A percentile compares a stretch with the other conserved stretches of the same genome.
Conservation (phyloP, 495 filamentous ascomycete species). For the Jackrogersella minutella region DNA sequence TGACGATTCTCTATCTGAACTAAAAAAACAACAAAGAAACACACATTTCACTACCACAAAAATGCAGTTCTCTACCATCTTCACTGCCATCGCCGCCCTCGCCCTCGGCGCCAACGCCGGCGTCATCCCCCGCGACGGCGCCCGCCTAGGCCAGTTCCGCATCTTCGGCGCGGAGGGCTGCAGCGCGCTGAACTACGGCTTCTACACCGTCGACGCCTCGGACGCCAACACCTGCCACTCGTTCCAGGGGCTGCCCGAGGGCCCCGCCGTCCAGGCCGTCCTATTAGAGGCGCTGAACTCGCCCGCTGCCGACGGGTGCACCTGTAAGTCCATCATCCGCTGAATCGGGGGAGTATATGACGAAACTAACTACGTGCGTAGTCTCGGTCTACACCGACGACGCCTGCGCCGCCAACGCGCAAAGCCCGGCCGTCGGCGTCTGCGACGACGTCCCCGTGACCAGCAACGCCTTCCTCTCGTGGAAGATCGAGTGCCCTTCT, state of each 20-base stretch:
- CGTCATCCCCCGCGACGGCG: conserved; percentile 28
- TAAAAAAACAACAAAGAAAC: conserved; percentile 7
- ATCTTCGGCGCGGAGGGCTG: conserved; percentile 38
- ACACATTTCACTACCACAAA: conserved; percentile 31
- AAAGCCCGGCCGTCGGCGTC: neutral
- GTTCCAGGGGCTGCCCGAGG: conserved; percentile 2
- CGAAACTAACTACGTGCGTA: neutral
- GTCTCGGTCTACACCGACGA: conserved; percentile 38
- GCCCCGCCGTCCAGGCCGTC: conserved; percentile 22
- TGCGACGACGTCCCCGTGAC: conserved; percentile 13
- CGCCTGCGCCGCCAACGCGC: conserved; percentile 16
- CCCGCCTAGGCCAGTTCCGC: conserved; percentile 43
- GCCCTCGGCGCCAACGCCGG: conserved; percentile 34
- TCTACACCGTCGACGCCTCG: conserved; percentile 40
- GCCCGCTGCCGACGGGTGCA: conserved; percentile 32
- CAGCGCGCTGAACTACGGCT: conserved; percentile 39
- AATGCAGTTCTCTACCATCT: conserved; percentile 44
- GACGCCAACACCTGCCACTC: conserved; percentile 34
- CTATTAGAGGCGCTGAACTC: conserved; percentile 20
- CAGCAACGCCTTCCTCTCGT: conserved; percentile 22
- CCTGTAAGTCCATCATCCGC: conserved; percentile 25
- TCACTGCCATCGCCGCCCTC: conserved; percentile 31
- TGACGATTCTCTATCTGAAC: neutral
- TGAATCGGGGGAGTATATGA: neutral
- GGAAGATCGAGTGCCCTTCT: conserved; percentile 31